phyloP scores from a whole-genome alignment of 805 yeast genomes.

The Barnettozyma populi region DNA sequence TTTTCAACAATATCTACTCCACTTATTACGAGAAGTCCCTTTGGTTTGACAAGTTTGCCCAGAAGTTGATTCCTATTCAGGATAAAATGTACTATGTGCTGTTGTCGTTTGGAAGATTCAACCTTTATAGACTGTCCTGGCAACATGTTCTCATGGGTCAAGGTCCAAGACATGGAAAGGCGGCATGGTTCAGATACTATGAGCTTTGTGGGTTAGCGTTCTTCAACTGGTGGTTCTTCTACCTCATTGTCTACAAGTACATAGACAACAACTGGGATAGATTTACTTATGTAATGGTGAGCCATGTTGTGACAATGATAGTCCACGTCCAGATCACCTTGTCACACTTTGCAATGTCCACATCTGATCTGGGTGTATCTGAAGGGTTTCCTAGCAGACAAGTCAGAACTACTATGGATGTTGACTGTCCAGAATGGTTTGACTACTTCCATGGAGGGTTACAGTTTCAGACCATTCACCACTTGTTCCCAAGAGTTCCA shows the following conservation, averaged over 20 bases:
- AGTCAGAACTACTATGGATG: constrained; percentile 90
- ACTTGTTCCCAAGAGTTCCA: constrained; percentile 83
- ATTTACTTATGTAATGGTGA: constrained; percentile 57
- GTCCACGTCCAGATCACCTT: constrained; percentile 92
- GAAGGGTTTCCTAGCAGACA: constrained; percentile 80
- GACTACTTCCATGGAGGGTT: constrained; percentile 90
- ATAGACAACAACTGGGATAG: constrained; percentile 51
- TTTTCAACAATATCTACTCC: constrained; percentile 66
- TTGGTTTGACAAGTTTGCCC: constrained; percentile 64
- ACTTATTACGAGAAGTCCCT: constrained; percentile 70
- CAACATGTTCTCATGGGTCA: constrained; percentile 63
- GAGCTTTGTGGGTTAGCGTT: constrained; percentile 65
- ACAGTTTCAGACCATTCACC: constrained; percentile 89
- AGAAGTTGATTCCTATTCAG: constrained; percentile 55
- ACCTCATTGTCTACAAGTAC: constrained; percentile 45
- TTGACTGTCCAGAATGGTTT: constrained; percentile 88
- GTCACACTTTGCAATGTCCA: constrained; percentile 91
- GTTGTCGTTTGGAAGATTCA: constrained; percentile 78
- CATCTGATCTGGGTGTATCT: constrained; percentile 74
- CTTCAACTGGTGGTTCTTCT: constrained; percentile 81
- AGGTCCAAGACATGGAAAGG: constrained; percentile 78
- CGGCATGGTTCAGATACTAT: constrained; percentile 80
- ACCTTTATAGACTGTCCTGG: constrained; percentile 79
- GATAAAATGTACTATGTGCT: constrained; percentile 71
- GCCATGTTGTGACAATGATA: constrained; percentile 79